These are phyloP conservation scores for Claviceps humidiphila DNA, from an alignment of 2,329 filamentous ascomycete species.

Conservation along the genomic window DNA sequence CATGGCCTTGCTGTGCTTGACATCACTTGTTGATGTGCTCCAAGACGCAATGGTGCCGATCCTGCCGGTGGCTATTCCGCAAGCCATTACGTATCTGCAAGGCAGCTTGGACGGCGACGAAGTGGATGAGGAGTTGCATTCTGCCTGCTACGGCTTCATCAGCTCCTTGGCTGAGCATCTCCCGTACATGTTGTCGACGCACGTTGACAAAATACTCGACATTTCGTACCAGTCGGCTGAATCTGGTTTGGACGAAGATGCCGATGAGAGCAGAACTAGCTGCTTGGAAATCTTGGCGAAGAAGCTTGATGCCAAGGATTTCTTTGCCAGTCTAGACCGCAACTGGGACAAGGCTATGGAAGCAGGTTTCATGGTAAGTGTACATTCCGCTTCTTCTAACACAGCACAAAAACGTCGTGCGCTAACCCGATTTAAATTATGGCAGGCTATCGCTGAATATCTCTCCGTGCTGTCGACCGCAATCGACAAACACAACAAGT, in stretches of 20 bases:
- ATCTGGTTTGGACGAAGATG: constrained; percentile 45
- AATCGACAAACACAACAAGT: constrained; percentile 68
- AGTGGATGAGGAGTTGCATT: constrained; percentile 54
- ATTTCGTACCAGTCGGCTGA: constrained; percentile 62
- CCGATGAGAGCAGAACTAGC: constrained; percentile 50
- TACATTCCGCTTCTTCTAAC: not conserved
- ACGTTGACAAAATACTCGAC: constrained; percentile 58
- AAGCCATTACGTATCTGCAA: constrained; percentile 57
- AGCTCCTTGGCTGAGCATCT: constrained; percentile 69
- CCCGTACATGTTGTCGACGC: constrained; percentile 76
- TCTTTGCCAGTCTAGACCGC: constrained; percentile 58
- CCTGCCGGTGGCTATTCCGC: constrained; percentile 61
- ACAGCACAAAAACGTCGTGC: not conserved
- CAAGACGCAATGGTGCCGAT: constrained; percentile 77
- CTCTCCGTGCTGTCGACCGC: constrained; percentile 56
- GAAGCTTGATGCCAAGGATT: constrained; percentile 62
- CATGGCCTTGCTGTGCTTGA: constrained; percentile 77
- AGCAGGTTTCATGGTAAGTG: constrained; percentile 47
- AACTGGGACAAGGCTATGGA: constrained; percentile 56
- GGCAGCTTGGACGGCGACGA: constrained; percentile 41
- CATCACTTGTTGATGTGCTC: constrained; percentile 79
- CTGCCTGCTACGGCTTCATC: constrained; percentile 70
- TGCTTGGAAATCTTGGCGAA: constrained; percentile 65
- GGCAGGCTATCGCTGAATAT: constrained; percentile 52
- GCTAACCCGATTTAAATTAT: not conserved